Evolutionary conservation across 345 rosid genomes (phyloP).

Genomic region (Euphorbia lathyris): DNA sequence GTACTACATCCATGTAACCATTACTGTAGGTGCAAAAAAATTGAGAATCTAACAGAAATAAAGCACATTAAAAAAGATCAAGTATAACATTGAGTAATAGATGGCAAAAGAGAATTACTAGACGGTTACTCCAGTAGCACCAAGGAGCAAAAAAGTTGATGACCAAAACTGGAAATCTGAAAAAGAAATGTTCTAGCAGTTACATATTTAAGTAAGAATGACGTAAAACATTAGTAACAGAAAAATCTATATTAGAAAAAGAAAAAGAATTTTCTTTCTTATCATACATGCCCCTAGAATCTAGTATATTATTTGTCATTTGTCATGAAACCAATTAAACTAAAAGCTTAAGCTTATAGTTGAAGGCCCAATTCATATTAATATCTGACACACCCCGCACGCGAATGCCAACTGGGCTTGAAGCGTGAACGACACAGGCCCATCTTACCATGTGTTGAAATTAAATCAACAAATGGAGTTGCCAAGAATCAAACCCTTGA

Average conservation of each 20-base stretch:
- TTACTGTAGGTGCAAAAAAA: neutral
- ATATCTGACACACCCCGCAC: too few relatives aligned
- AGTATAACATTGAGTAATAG: conserved; percentile 1
- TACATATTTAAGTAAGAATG: neutral
- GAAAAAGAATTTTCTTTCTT: too few relatives aligned
- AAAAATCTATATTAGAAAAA: neutral
- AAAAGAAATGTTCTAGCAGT: conserved; percentile 14
- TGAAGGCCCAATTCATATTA: too few relatives aligned
- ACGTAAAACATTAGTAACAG: neutral
- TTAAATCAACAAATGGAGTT: too few relatives aligned
- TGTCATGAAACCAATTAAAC: too few relatives aligned
- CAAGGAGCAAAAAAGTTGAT: conserved; percentile 98
- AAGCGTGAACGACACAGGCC: too few relatives aligned
- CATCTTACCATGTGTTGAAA: too few relatives aligned
- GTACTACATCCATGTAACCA: neutral
- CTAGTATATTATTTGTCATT: neutral
- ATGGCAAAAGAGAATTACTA: conserved; percentile 48
- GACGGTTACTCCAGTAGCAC: conserved; percentile 95
- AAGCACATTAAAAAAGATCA: neutral
- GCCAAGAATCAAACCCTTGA: too few relatives aligned
- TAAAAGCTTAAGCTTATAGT: too few relatives aligned
- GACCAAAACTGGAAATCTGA: conserved; percentile 79
- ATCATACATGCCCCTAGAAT: too few relatives aligned
- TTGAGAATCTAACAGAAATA: neutral
- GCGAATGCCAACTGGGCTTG: too few relatives aligned